Evolutionary conservation across 1,139 yeast species (phyloP), one percentile per base, ranked within the genome.

Genomic region (Lodderomyces pseudojiufengensis): DNA sequence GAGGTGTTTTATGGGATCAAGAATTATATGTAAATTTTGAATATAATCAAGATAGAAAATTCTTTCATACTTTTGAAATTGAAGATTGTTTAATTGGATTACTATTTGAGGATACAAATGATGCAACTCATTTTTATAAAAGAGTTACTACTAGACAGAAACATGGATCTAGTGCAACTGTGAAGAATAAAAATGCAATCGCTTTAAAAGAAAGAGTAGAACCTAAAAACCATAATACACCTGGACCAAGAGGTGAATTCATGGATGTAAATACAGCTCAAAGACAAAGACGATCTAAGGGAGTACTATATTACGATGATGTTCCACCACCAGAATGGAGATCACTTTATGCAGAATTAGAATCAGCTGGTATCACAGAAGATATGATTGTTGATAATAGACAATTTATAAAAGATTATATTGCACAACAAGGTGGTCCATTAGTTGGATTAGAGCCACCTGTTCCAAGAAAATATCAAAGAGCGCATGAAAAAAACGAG

Each of bases 1-100:
- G 85, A 28, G 97, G 97, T 13, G 95, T 92, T 1, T 47, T 92
- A 1, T 92, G 98, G 98, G 98, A 92, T 58, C 98, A 92, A 58
- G 98, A 92, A 57, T 61, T 92, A 33, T 92, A 86, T 54, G 81
- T 87, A 8, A 84, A 85, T 50, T 88, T 92, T 56, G 83, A 81
- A 46, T 92, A 92, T 60, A 77, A 84, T 55, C 97, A 92, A 59
- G 98, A 92, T 57, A 75, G 98, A 18, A 81, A 95, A 35, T 92
- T 86, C 61, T 92, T 92, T 70, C 98, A 92, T 56, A 75, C 95
- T 8, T 92, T 92, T 63, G 98, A 92, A 63, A 69, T 87, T 40
- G 97, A 92, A 50, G 95, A 86, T 18, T 90, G 96, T 55, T 72
- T 73, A 40, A 90, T 80, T n/a, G 98, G 97, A 0, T 65, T 92